phyloP scores from a whole-genome alignment of 257 asterid species.

The Fraxinus quadrangulata region DNA sequence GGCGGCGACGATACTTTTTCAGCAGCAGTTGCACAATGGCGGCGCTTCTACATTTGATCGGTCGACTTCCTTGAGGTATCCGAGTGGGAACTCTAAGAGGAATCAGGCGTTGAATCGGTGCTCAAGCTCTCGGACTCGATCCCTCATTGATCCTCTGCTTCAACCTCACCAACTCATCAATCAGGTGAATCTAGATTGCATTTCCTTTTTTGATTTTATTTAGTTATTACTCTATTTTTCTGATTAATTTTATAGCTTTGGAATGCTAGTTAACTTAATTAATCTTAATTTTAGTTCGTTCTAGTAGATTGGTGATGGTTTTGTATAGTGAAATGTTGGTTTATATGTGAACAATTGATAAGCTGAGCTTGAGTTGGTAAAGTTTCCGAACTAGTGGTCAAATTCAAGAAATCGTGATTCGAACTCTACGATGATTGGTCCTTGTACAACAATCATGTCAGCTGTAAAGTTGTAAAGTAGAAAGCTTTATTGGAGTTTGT shows the following conservation, averaged over 20 bases:
- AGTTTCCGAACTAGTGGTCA: background rate
- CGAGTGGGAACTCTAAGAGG: conserved; percentile 55
- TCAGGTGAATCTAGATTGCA: conserved; percentile 45
- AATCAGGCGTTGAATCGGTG: conserved; percentile 69
- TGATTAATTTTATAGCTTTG: background rate
- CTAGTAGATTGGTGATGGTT: background rate
- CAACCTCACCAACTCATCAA: conserved; percentile 94
- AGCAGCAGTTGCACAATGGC: conserved; percentile 79
- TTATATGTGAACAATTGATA: background rate
- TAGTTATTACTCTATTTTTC: background rate
- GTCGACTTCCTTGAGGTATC: conserved; percentile 81
- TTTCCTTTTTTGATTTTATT: background rate
- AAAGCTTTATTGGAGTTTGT: conserved; percentile 35
- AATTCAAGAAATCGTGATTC: conserved; percentile 21
- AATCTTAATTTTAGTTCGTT: conserved; percentile 1
- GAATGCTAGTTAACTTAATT: background rate
- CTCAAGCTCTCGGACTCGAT: conserved; percentile 86
- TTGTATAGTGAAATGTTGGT: conserved; percentile 15
- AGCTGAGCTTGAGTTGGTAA: conserved; percentile 16
- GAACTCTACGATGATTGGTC: background rate
- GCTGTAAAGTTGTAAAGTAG: conserved; percentile 24
- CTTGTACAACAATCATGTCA: conserved; percentile 8
- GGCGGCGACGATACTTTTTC: conserved; percentile 89
- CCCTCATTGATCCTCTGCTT: conserved; percentile 90
- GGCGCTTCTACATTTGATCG: conserved; percentile 70